Conservation (phyloP, 768 basidiomycete species). For the Mycena rosella region DNA sequence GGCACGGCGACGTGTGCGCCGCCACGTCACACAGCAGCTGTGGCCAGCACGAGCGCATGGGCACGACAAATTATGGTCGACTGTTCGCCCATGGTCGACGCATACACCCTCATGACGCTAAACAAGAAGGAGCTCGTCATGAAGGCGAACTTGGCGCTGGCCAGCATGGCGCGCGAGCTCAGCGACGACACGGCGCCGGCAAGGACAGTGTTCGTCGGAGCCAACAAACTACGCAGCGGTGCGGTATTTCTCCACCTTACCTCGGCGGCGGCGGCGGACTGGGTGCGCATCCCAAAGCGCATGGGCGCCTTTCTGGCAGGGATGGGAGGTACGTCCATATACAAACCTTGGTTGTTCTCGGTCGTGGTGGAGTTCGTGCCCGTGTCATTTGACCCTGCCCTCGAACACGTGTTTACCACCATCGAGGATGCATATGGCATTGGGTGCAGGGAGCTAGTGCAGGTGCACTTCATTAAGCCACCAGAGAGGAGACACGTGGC, state of each 20-base stretch:
- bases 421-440: slow-evolving; percentile 38
- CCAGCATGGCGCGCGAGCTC: too few species aligned
- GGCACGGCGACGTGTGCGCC: too few species aligned
- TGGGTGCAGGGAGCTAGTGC: slow-evolving; percentile 2
- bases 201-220: too few species aligned
- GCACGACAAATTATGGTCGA: too few species aligned
- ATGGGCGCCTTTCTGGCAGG: slow-evolving; percentile 22
- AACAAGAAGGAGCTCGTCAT: too few species aligned
- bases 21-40: neutral
- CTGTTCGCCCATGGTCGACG: too few species aligned
- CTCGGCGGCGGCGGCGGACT: neutral
- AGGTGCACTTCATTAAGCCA: slow-evolving; percentile 42
- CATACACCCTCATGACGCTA: too few species aligned
- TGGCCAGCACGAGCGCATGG: neutral
- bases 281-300: neutral
- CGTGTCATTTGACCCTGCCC: slow-evolving; percentile 24
- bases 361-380: slow-evolving; percentile 42
- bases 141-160: too few species aligned
- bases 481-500: slow-evolving; percentile 10
- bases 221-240: too few species aligned
- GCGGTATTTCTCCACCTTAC: too few species aligned
- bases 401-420: neutral
- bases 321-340: slow-evolving; percentile 26
- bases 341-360: slow-evolving; percentile 9
- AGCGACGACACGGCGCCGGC: too few species aligned